Conservation (phyloP, 1,284 basidiomycete genomes). For the Thelephora terrestris region DNA sequence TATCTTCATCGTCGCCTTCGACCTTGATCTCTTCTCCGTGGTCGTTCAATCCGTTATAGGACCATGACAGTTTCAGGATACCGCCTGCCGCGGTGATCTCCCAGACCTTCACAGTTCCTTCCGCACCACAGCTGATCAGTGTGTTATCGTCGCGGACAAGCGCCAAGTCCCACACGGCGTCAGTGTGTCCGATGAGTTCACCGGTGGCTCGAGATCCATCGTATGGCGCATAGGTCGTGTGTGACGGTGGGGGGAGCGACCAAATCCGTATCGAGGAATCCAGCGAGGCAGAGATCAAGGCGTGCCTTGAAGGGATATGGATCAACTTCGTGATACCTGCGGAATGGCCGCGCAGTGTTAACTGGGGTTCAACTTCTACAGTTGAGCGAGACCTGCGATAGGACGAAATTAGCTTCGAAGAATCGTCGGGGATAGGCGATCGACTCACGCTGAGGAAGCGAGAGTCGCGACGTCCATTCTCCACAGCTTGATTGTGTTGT, state of each 20-base stretch:
- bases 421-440: conserved; percentile 10
- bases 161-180: conserved; percentile 92
- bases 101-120: conserved; percentile 93
- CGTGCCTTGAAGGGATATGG: conserved; percentile 67
- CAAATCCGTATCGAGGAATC: conserved; percentile 92
- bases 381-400: conserved; percentile 44
- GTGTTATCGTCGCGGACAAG: conserved; percentile 67
- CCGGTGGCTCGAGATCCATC: conserved; percentile 71
- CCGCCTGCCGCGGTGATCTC: conserved; percentile 59
- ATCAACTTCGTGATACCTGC: conserved; percentile 85
- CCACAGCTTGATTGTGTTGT: conserved; percentile 96
- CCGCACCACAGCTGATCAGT: conserved; percentile 83
- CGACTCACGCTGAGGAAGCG: conserved; percentile 59
- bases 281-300: conserved; percentile 86
- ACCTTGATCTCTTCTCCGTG: conserved; percentile 31
- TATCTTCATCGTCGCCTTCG: conserved; percentile 31
- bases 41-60: conserved; percentile 52
- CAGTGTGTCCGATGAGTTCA: conserved; percentile 84
- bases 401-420: conserved; percentile 10
- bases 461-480: conserved; percentile 67
- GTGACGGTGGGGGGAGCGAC: conserved; percentile 63
- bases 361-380: conserved; percentile 81
- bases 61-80: conserved; percentile 67
- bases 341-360: conserved; percentile 90
- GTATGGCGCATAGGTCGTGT: conserved; percentile 82